A percentile compares a stretch with the other conserved stretches of the same genome.
These are phyloP conservation scores for Podospora tetraspora DNA, from an alignment of 495 filamentous ascomycete genomes.

Conservation along the genomic window DNA sequence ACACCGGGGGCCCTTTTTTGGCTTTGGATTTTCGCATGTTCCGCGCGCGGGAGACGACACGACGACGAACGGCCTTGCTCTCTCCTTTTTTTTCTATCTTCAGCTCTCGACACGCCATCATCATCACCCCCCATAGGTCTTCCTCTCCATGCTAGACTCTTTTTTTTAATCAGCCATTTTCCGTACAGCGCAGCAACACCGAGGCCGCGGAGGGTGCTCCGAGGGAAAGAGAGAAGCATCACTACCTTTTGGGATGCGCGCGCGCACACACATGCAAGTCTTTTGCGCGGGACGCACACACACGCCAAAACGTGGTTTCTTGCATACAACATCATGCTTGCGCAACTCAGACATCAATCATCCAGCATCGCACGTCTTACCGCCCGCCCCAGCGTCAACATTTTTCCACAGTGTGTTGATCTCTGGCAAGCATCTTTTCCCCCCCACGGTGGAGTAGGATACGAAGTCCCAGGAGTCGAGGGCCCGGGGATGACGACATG, in stretches of 20 bases:
- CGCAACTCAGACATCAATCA: not conserved
- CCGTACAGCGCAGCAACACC: not conserved
- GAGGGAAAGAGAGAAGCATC: not conserved
- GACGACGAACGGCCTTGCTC: not conserved
- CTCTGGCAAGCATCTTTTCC: not conserved
- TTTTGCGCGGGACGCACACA: not conserved
- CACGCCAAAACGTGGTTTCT: not conserved
- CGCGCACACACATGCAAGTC: too few relatives aligned
- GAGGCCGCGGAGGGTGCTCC: not conserved
- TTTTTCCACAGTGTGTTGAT: not conserved
- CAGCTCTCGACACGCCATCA: not conserved
- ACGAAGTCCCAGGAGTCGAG: too few relatives aligned
- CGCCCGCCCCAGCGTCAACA: not conserved
- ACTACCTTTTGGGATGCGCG: not conserved
- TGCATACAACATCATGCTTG: not conserved
- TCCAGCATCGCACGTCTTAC: not conserved
- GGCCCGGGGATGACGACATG: not conserved
- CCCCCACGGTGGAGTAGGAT: not conserved
- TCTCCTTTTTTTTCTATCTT: not conserved
- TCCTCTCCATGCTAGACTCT: not conserved
- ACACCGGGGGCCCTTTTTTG: constrained; percentile 4
- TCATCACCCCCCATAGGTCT: not conserved
- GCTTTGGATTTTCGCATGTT: not conserved
- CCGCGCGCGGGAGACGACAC: not conserved
- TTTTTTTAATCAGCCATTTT: not conserved